Evolutionary conservation across 108 stramenopile genomes (phyloP).

Genomic region (Asterionellopsis glacialis): DNA sequence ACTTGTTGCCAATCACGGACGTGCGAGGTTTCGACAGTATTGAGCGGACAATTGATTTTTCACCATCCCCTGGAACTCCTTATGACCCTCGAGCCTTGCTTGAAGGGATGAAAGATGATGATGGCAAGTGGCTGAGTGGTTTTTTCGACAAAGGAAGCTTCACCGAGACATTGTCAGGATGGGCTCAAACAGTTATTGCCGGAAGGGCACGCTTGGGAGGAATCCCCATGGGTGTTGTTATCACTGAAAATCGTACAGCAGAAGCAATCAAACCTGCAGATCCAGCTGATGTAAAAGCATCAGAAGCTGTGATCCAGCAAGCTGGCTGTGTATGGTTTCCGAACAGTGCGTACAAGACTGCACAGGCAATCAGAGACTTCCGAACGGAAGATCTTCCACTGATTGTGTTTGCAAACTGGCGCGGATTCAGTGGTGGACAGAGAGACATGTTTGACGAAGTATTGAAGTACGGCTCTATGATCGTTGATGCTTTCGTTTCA

Average conservation of each 20-base stretch:
- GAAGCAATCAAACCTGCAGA: conserved; percentile 96
- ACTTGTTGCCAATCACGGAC: conserved; percentile 82
- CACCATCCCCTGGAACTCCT: conserved; percentile 73
- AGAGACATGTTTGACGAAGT: conserved; percentile 99
- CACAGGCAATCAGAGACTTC: conserved; percentile 98
- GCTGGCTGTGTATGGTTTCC: conserved; percentile 99
- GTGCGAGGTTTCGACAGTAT: conserved; percentile 89
- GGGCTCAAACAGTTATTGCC: conserved; percentile 98
- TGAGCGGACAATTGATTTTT: conserved; percentile 83
- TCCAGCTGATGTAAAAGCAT: conserved; percentile 93
- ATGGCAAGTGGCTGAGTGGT: conserved; percentile 83
- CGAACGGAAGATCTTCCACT: conserved; percentile 95
- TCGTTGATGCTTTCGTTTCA: conserved; percentile 97
- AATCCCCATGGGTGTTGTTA: conserved; percentile 96
- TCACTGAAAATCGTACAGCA: conserved; percentile 93
- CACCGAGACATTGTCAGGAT: conserved; percentile 93
- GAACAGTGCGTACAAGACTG: conserved; percentile 99
- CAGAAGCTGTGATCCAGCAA: conserved; percentile 88
- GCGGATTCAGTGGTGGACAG: conserved; percentile 99
- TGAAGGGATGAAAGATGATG: conserved; percentile 72
- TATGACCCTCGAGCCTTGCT: conserved; percentile 94
- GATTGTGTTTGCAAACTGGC: conserved; percentile 99
- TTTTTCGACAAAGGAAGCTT: conserved; percentile 98
- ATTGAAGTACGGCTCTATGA: conserved; percentile 96
- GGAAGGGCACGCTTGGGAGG: conserved; percentile 97